phyloP scores from a whole-genome alignment of 345 rosid species.

The Linum usitatissimum region DNA sequence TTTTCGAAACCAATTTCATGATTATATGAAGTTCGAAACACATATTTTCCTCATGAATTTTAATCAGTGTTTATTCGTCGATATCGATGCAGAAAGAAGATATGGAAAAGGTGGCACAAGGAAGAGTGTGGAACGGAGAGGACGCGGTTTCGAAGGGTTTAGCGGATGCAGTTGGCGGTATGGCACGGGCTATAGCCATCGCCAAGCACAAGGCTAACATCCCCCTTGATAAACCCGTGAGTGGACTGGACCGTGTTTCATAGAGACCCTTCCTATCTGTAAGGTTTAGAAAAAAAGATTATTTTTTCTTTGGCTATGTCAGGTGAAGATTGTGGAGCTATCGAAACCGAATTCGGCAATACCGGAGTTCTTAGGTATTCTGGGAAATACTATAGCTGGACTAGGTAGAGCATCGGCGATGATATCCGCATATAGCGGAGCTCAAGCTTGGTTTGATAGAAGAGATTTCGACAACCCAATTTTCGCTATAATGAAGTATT shows the following conservation, averaged over 20 bases:
- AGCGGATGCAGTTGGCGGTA: conserved; percentile 80
- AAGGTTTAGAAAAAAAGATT: too few species aligned
- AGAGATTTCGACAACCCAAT: not conserved
- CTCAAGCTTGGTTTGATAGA: not conserved
- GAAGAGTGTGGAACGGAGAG: conserved; percentile 93
- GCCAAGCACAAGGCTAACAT: conserved; percentile 75
- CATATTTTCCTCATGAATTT: too few species aligned
- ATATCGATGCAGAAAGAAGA: conserved; percentile 41
- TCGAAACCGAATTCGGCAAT: not conserved
- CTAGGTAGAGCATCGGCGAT: not conserved
- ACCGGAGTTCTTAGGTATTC: not conserved
- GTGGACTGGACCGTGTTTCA: too few species aligned
- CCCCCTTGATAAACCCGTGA: conserved; percentile 51
- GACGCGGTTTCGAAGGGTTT: conserved; percentile 78
- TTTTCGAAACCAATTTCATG: too few species aligned
- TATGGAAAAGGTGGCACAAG: conserved; percentile 97
- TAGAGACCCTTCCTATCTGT: too few species aligned
- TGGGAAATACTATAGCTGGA: not conserved
- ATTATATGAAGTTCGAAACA: too few species aligned
- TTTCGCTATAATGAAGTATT: not conserved
- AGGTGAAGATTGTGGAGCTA: not conserved
- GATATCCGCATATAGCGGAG: not conserved
- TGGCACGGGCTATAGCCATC: conserved; percentile 76
- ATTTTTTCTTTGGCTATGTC: too few species aligned
- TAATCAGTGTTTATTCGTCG: not conserved